Evolutionary conservation across 805 yeast species (phyloP), one percentile per base, ranked within the genome.

Genomic region (Nadsonia fulvescens): DNA sequence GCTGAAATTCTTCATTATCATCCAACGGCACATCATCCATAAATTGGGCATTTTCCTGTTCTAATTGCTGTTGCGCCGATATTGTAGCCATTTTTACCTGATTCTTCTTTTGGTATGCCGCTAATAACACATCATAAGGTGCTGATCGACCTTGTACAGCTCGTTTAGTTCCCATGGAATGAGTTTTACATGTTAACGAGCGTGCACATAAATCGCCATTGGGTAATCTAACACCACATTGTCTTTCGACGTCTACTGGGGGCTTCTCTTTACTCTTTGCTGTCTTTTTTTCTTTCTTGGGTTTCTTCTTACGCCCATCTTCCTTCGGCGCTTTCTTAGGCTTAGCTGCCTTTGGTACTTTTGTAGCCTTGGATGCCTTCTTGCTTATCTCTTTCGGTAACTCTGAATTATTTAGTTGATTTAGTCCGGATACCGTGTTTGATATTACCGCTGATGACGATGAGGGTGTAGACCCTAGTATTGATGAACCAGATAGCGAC

Each of bases 131-230:
- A 47, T 89, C 98, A 51, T 82, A 89, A 1, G 94, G 82, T 5
- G 89, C 83, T 18, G 92, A 71, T 40, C 98, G 63, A 7, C 98
- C 98, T 10, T 68, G 70, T 12, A 89, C 98, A 1, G 93, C 83
- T 39, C 98, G 66, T 43, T 89, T 89, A 14, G 95, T 93, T 17
- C 95, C 95, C 94, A 89, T 83, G 2, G 96, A 79, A 51, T 89
- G 98, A 0, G 95, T 82, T 46, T 89, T 89, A 61, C 98, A 89
- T 0, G 98, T 89, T 33, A 89, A 58, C 0, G 95, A 82, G 26
- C 98, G 63, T 4, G 95, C 95, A 58, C 98, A 89, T 38, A 70
- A 74, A 1, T 91, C 93, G n/a, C 95, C 96, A 37, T 74, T 76
- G 0, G 93, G 82, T 33, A 89, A 54, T 5, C 79, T 76, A 8